Percentiles rank a stretch among this genome's conserved stretches.
Conservation (phyloP, 495 filamentous ascomycete genomes). For the Haplographium delicatum region DNA sequence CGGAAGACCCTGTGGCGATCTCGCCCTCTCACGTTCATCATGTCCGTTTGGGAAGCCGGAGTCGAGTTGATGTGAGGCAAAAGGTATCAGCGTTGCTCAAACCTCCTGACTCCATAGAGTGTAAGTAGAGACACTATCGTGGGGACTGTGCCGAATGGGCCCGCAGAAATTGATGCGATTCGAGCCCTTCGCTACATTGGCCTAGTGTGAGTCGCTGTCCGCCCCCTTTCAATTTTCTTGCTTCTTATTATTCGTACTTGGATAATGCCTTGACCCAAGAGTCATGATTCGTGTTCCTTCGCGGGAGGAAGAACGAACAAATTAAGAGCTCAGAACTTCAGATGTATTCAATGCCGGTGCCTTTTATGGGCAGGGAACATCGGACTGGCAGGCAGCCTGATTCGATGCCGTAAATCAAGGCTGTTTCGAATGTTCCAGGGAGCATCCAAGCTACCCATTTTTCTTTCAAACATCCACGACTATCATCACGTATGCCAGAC, state of each 20-base stretch:
- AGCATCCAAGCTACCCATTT: neutral
- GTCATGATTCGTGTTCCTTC: too few relatives aligned
- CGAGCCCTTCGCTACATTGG: too few relatives aligned
- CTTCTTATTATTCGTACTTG: too few relatives aligned
- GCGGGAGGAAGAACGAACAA: conserved; percentile 15
- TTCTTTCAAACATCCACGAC: conserved; percentile 4
- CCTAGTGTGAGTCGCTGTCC: too few relatives aligned
- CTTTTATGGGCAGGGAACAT: neutral
- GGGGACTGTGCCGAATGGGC: too few relatives aligned
- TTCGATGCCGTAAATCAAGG: conserved; percentile 14
- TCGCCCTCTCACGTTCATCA: too few relatives aligned
- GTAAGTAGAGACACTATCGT: too few relatives aligned
- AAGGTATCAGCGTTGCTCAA: neutral
- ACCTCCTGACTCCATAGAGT: neutral
- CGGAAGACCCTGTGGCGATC: neutral
- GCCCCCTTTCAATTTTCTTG: too few relatives aligned
- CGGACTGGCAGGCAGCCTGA: neutral
- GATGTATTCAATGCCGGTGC: neutral
- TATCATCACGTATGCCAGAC: too few relatives aligned
- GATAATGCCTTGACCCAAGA: too few relatives aligned
- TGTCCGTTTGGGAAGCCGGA: neutral
- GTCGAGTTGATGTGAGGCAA: conserved; percentile 1
- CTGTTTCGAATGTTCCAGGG: conserved; percentile 3
- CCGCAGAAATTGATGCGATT: too few relatives aligned
- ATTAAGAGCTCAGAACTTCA: conserved; percentile 8